Conservation (phyloP, 441 rosid genomes). For the Melastoma candidum region DNA sequence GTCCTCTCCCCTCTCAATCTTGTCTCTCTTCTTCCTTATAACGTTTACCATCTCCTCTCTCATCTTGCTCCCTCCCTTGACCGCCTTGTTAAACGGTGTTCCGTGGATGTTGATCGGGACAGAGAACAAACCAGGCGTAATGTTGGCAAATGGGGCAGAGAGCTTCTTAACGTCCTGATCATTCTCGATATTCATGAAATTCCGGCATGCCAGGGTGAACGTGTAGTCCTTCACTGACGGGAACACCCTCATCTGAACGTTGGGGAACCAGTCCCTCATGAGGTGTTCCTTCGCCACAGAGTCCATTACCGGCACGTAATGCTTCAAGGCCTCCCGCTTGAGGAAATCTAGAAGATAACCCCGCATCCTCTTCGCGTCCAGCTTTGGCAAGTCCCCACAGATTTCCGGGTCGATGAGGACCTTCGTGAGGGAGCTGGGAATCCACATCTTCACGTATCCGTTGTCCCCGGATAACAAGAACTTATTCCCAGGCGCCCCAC, state of each 20-base stretch:
- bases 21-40: slow-evolving; percentile 20
- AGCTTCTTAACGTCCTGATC: slow-evolving; percentile 15
- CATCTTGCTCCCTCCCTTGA: slow-evolving; percentile 23
- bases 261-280: slow-evolving; percentile 18
- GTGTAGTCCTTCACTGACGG: slow-evolving; percentile 28
- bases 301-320: slow-evolving; percentile 23
- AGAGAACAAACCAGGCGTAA: slow-evolving; percentile 24
- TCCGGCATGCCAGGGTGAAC: slow-evolving; percentile 24
- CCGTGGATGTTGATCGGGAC: slow-evolving; percentile 29
- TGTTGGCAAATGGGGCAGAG: slow-evolving; percentile 14
- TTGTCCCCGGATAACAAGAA: too few species aligned
- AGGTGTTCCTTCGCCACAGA: slow-evolving; percentile 18
- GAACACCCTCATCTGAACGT: slow-evolving; percentile 17
- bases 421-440: too few species aligned
- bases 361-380: too few species aligned
- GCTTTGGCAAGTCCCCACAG: too few species aligned
- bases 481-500: too few species aligned
- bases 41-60: slow-evolving; percentile 17
- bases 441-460: too few species aligned
- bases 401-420: too few species aligned
- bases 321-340: slow-evolving; percentile 25
- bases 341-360: too few species aligned
- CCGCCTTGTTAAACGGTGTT: slow-evolving; percentile 22
- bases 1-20: slow-evolving; percentile 1
- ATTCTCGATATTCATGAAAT: slow-evolving; percentile 25